Percentiles rank a stretch among this genome's conserved stretches.
Conservation (phyloP, 176 grass and related monocot species). For the Aechmea fasciata region DNA sequence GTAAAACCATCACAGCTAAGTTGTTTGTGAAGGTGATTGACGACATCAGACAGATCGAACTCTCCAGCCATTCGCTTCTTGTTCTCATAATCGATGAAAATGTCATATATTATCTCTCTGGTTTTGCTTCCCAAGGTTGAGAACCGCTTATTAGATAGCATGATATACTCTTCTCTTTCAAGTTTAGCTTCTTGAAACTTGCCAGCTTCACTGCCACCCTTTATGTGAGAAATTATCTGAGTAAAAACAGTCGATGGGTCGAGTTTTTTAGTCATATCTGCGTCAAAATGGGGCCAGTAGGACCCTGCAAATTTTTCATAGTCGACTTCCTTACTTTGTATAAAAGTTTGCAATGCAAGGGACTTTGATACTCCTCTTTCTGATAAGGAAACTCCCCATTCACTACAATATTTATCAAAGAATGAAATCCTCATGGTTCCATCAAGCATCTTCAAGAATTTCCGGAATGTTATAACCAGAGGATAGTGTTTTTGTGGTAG, state of each 20-base stretch:
- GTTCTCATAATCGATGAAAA: slow-evolving; percentile 72
- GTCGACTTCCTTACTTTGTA: slow-evolving; percentile 62
- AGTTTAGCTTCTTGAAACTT: slow-evolving; percentile 13
- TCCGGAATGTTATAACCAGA: slow-evolving; percentile 62
- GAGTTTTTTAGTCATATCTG: slow-evolving; percentile 51
- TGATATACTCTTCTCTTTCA: slow-evolving; percentile 43
- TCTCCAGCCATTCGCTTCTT: slow-evolving; percentile 43
- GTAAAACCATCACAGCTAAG: slow-evolving; percentile 35
- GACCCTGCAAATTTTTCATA: slow-evolving; percentile 64
- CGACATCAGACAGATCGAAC: slow-evolving; percentile 85
- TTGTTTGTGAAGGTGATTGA: slow-evolving; percentile 37
- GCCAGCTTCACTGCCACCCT: slow-evolving; percentile 28
- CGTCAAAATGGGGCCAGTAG: slow-evolving; percentile 75
- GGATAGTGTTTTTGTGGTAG: slow-evolving; percentile 38
- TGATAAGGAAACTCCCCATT: slow-evolving; percentile 16
- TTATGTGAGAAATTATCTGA: slow-evolving; percentile 90
- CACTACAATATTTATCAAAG: slow-evolving; percentile 50
- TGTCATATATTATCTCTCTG: slow-evolving; percentile 55
- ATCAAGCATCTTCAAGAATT: slow-evolving; percentile 90
- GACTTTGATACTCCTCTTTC: slow-evolving; percentile 46
- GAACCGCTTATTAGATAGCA: slow-evolving; percentile 53
- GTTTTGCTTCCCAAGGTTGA: slow-evolving; percentile 43
- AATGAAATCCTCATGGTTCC: slow-evolving; percentile 56
- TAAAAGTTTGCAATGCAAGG: slow-evolving; percentile 34
- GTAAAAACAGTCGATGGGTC: slow-evolving; percentile 76